Base-by-base conservation (phyloP, 192 early-diverging fungal species). In the Funneliformis mosseae region DNA sequence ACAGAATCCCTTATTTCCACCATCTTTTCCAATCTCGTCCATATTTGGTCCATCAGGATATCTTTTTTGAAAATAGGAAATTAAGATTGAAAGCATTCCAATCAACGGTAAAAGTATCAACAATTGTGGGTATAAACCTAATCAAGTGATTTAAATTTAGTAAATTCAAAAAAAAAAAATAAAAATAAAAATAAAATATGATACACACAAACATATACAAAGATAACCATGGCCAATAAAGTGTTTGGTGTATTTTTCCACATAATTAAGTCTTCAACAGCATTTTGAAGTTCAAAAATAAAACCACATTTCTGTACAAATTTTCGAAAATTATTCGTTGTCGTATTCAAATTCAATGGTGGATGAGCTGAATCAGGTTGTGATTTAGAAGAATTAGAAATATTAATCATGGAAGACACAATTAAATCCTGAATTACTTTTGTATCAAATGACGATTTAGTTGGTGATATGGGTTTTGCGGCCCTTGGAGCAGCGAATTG, bases 181-280 rank as follows among this genome's bases (percentile, higher is more conserved):
- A 71, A n/a, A 71, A n/a, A n/a, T n/a, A n/a, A n/a, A n/a, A n/a
- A n/a, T n/a, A n/a, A n/a, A n/a, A n/a, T n/a, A n/a, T n/a, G n/a
- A n/a, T n/a, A 83, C 83, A 83, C 86, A 91, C 89, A 91, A 70
- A 89, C 66, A 81, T 89, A 83, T 76, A 87, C 85, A 69, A 87
- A 90, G 33, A 86, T 62, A 0, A 90, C 83, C 80, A 90, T 80
- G 10, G 87, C 84, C 62, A 87, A 81, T 41, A 88, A 71, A 0
- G 92, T 92, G 81, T 90, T 88, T 48, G 91, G 80, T 0, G 92
- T 85, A 70, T 92, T 91, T 77, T 92, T 89, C 94, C 94, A 95
- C 14, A 86, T 88, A 69, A 95, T 75, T 21, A 95, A 71, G 48
- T 89, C 84, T n/a, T 87, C 84, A 59, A 93, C 81, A 45, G 67